A percentile compares a stretch with the other conserved stretches of the same genome.
phyloP scores from a whole-genome alignment of 1,284 basidiomycete genomes.

The Moesziomyces sp. region DNA sequence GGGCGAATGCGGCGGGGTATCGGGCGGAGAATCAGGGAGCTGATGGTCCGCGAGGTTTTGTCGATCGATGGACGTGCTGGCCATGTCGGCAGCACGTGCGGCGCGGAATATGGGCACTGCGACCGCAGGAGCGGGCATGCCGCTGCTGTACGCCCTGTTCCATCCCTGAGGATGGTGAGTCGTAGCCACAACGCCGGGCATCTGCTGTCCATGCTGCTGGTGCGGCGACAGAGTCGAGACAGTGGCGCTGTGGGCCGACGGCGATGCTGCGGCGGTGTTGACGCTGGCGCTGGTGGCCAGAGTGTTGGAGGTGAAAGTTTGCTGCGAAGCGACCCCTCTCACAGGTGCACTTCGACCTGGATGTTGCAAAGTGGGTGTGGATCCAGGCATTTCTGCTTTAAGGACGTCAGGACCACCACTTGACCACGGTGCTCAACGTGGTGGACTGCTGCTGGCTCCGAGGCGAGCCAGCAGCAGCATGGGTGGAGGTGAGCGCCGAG shows the following conservation, averaged over 20 bases:
- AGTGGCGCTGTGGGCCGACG: not conserved
- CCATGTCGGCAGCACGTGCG: constrained; percentile 12
- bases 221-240: not conserved
- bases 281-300: not conserved
- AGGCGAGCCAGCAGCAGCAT: constrained; percentile 38
- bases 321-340: constrained; percentile 60
- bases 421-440: constrained; percentile 56
- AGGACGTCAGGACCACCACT: constrained; percentile 60
- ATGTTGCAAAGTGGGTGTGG: constrained; percentile 27
- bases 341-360: constrained; percentile 61
- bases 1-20: constrained; percentile 52
- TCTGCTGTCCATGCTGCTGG: not conserved
- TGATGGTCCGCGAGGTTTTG: constrained; percentile 12
- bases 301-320: constrained; percentile 14
- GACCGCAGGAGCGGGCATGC: constrained; percentile 41
- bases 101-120: constrained; percentile 47
- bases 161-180: constrained; percentile 12
- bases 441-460: constrained; percentile 46
- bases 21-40: constrained; percentile 52
- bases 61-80: constrained; percentile 2
- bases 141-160: constrained; percentile 45
- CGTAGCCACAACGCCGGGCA: not conserved
- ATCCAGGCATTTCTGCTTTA: constrained; percentile 60
- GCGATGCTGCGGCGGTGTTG: not conserved
- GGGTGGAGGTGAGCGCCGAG: not conserved